phyloP scores from a whole-genome alignment of 2,329 filamentous ascomycete species.

The Blastomyces parvus region DNA sequence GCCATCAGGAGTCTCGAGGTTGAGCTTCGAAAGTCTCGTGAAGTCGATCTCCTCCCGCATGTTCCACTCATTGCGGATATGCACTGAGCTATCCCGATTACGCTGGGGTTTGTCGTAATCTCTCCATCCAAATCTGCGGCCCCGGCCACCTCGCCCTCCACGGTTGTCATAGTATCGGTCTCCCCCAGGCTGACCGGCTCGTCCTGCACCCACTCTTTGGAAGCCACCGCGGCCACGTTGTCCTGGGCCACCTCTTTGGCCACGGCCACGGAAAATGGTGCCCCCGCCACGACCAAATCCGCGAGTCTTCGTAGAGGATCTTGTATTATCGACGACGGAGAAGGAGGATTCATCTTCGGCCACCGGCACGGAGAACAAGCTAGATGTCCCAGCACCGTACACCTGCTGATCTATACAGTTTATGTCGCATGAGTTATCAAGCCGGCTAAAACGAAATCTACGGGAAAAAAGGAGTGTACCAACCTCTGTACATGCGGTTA shows the following conservation, averaged over 20 bases:
- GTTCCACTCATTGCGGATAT: constrained; percentile 91
- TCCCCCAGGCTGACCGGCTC: constrained; percentile 55
- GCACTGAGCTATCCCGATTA: constrained; percentile 91
- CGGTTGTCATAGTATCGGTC: constrained; percentile 61
- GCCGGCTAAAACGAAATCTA: constrained; percentile 8
- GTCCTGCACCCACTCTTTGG: constrained; percentile 59
- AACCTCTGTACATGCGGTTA: constrained; percentile 87
- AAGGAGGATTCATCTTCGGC: constrained; percentile 96
- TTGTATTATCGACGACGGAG: constrained; percentile 92
- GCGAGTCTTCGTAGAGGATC: constrained; percentile 73
- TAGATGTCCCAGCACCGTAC: constrained; percentile 81
- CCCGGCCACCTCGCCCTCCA: constrained; percentile 57
- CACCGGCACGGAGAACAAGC: constrained; percentile 78
- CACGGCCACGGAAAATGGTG: constrained; percentile 73
- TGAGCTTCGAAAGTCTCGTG: constrained; percentile 87
- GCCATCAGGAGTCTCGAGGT: constrained; percentile 86
- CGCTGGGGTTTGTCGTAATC: constrained; percentile 97
- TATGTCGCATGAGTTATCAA: constrained; percentile 15
- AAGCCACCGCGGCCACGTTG: constrained; percentile 63
- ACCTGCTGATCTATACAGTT: constrained; percentile 71
- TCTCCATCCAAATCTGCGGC: constrained; percentile 93
- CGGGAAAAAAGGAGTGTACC: constrained; percentile 14
- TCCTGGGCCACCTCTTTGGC: constrained; percentile 65
- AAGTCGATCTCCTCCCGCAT: constrained; percentile 98
- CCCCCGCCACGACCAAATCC: constrained; percentile 76